Evolutionary conservation across 1,284 basidiomycete species (phyloP), one percentile per base, ranked within the genome.

Genomic region (Sanghuangporus baumii): DNA sequence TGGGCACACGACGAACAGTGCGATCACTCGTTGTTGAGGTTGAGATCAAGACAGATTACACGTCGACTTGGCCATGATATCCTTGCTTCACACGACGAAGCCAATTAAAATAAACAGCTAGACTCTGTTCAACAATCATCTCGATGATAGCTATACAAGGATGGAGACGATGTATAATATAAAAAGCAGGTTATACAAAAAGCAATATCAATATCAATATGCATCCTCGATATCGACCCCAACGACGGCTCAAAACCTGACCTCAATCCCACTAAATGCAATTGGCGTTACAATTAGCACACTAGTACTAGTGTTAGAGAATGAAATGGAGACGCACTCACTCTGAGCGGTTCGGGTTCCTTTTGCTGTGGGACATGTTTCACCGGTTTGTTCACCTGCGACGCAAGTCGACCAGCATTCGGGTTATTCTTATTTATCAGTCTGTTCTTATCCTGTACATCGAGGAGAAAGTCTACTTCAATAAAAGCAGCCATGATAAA

Each of bases 401-500:
- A 56, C 36, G 59, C 52, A 11, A 64, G 37, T 12, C 48, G 52
- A 9, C 62, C 62, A 31, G 62, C 57, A 38, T 60, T 60, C 18
- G 62, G 62, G 26, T 64, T 64, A 16, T 41, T 56, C 59, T 63
- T 63, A 57, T 63, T 63, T 34, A 48, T 51, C 12, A 59, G 54
- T 41, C 62, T 52, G 14, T 48, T 58, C 11, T 16, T 40, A 20
- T 64, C 62, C 62, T 63, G 57, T 5, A 50, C 26, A n/a, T 26
- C 26, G 38, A 50, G 18, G 34, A 41, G 37, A 56, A 59, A 12
- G 57, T 37, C 14, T 34, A 34, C 6, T 48, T 34, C 34, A n/a
- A 46, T 6, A n/a, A n/a, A 5, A 34, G 6, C 2, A 9, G 36
- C 6, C 26, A 18, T 14, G 6, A 37, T 14, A n/a, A 18, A n/a